These are phyloP conservation scores for Rhodocollybia butyracea DNA, from an alignment of 768 basidiomycete genomes.

Conservation along the genomic window DNA sequence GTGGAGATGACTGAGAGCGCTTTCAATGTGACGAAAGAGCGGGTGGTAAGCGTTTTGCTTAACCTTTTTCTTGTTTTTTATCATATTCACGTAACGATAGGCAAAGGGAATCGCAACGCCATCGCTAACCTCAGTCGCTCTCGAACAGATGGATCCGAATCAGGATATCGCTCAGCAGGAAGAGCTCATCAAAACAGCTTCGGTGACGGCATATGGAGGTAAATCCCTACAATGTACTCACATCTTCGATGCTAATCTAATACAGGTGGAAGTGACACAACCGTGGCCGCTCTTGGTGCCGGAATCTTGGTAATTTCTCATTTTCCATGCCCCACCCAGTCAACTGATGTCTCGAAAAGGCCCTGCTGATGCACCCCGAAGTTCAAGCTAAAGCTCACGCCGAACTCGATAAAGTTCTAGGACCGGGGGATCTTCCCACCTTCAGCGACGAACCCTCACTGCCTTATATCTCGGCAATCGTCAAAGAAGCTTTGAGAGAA, in stretches of 20 bases:
- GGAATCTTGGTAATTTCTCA: not conserved
- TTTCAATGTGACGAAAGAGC: conserved; percentile 23
- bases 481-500: conserved; percentile 27
- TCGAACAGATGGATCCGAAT: conserved; percentile 1
- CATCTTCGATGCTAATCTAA: not conserved
- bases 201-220: conserved; percentile 28
- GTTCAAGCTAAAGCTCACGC: conserved; percentile 1
- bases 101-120: conserved; percentile 11
- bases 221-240: not conserved
- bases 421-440: conserved; percentile 17
- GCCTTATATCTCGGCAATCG: conserved; percentile 29
- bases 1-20: conserved; percentile 30
- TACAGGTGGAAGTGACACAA: not conserved
- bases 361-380: not conserved
- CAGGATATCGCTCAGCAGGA: conserved; percentile 6
- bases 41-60: conserved; percentile 21
- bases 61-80: not conserved
- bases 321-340: not conserved
- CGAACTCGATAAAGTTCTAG: conserved; percentile 5
- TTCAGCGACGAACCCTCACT: conserved; percentile 12
- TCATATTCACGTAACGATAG: conserved; percentile 6
- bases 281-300: conserved; percentile 3
- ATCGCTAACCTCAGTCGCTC: conserved; percentile 8
- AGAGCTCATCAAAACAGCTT: conserved; percentile 11
- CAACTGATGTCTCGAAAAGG: not conserved